These are phyloP conservation scores for Selaginella moellendorffii DNA, from an alignment of 75 land plant genomes.

Conservation along the genomic window DNA sequence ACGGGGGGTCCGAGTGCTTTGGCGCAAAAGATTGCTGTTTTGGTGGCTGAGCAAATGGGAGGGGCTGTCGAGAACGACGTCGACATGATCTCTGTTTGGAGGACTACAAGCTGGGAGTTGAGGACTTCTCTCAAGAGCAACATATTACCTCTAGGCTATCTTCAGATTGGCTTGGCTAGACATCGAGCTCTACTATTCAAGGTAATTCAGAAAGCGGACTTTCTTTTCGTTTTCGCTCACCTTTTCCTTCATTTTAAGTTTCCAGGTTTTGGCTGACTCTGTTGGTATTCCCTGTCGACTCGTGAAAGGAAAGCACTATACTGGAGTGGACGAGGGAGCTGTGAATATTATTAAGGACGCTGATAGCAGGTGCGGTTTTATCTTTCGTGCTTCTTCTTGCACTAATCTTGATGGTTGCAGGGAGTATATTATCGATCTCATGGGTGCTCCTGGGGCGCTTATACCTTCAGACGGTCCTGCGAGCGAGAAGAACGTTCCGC, in stretches of 20 bases:
- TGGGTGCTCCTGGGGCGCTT: constrained; percentile 84
- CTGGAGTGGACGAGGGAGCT: constrained; percentile 83
- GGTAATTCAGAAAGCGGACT: constrained; percentile 23
- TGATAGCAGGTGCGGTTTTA: constrained; percentile 31
- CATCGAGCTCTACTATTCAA: constrained; percentile 81
- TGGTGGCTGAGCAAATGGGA: constrained; percentile 67
- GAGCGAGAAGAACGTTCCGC: neutral
- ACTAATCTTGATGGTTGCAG: constrained; percentile 25
- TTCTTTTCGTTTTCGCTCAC: neutral
- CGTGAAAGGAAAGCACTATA: constrained; percentile 71
- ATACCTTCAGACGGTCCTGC: constrained; percentile 47
- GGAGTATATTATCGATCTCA: constrained; percentile 75
- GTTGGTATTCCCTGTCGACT: constrained; percentile 57
- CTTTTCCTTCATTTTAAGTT: neutral
- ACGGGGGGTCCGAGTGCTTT: constrained; percentile 23
- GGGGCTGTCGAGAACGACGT: constrained; percentile 64
- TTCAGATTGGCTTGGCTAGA: constrained; percentile 62
- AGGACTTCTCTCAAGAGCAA: constrained; percentile 28
- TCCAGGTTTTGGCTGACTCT: constrained; percentile 61
- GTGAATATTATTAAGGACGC: constrained; percentile 52
- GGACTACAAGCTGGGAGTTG: constrained; percentile 27
- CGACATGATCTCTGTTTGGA: constrained; percentile 51
- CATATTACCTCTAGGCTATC: constrained; percentile 58
- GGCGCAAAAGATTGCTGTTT: constrained; percentile 48
- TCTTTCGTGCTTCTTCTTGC: neutral